Evolutionary conservation across 2,329 filamentous ascomycete species (phyloP), one percentile per base, ranked within the genome.

Genomic region (Cercospora zeae-maydis): DNA sequence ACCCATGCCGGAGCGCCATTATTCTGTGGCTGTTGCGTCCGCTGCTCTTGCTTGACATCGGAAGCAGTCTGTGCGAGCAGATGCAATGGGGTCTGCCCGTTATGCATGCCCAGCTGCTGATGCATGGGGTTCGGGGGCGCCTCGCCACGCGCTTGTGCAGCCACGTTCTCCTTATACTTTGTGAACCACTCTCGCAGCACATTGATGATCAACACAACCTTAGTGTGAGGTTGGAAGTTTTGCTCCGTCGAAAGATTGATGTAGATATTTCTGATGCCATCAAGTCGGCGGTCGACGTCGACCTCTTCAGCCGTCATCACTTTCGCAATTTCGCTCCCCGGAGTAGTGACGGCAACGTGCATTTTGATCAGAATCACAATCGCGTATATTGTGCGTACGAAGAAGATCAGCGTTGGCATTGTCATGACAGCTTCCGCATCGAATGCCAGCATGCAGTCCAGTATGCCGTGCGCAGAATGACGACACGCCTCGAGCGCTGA

Each of bases 301-400:
- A 83, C 72, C 47, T 79, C 77, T 47, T 81, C 77, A 36, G 79
- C 76, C 39, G 78, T 77, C 72, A 83, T 80, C 59, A 82, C 77
- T 64, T 76, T 81, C 55, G 79, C 77, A 1, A 84, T 75, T 67
- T 83, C 81, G 19, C 72, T 75, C 19, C 76, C 76, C 3, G 80
- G 80, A n/a, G 76, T 77, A 3, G 78, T 80, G 6, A 81, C 78
- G 1, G 83, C 82, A 53, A 84, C 82, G 74, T 83, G 84, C 77
- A 86, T 81, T 69, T 86, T 86, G 74, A 86, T 84, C 7, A 86
- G 76, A 33, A 85, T 81, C 5, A 86, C 82, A 21, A 84, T 78
- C 13, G 83, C 81, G 69, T 86, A 86, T 10, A 83, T 81, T 52
- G 81, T 79, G 37, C 83, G 80, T 16, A 85, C 82, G 69, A 84